Evolutionary conservation across 2,329 filamentous ascomycete genomes (phyloP), one percentile per base, ranked within the genome.

Genomic region (Alternaria hordeiaustralica): DNA sequence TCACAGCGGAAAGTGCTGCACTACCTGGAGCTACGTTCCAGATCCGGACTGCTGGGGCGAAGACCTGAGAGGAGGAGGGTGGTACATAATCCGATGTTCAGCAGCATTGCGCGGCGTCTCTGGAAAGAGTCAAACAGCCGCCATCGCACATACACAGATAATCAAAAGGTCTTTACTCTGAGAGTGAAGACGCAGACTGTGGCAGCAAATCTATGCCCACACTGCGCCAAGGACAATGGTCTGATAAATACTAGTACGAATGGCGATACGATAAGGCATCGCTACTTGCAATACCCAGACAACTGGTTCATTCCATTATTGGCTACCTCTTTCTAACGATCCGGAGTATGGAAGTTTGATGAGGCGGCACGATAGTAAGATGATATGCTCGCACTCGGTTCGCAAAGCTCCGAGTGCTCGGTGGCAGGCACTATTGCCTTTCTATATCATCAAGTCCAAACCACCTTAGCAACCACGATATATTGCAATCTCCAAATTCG

Each of bases 21-120:
- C 84, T 99, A 58, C 96, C 96, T 0, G 88, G 88, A 6, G 96
- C 95, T 36, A 93, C 94, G 1, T 99, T 99, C 79, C 96, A 99
- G 82, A 97, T 99, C 79, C 96, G 96, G 83, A 96, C 92, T 43
- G 84, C 91, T 55, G 86, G 89, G 25, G 81, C 86, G 30, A 93
- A 93, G 81, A 81, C 87, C 75, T 91, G 84, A 85, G 23, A 15
- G 28, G 18, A 15, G 21, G 15, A 21, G 5, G 25, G 9, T 21
- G 47, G 15, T n/a, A 54, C 58, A 43, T 43, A 41, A 46, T 15
- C 2, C n/a, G 15, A 57, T 67, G 65, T 60, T 43, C n/a, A 77
- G 75, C 74, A 71, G 75, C 75, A 77, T 77, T 73, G 72, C 70
- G 67, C 36, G 74, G 75, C 57, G 75, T 78, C 72, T 33, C 36